phyloP scores from a whole-genome alignment of 2,329 filamentous ascomycete genomes.

The Aspergillus sp. region DNA sequence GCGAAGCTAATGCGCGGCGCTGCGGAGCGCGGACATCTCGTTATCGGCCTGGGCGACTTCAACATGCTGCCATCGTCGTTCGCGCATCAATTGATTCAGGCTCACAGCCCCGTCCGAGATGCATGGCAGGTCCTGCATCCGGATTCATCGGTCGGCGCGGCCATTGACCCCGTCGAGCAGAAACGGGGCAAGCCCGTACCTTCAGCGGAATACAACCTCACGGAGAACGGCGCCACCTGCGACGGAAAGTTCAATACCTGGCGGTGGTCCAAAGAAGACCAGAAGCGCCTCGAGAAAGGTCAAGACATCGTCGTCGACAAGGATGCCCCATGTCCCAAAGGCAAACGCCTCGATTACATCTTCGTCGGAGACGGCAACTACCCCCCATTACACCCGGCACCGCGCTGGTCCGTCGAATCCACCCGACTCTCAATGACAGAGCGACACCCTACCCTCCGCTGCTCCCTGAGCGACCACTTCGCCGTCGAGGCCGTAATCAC shows the following conservation, averaged over 20 bases:
- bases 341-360: constrained; percentile 93
- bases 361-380: constrained; percentile 67
- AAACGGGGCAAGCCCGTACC: constrained; percentile 68
- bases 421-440: constrained; percentile 77
- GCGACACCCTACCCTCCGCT: constrained; percentile 76
- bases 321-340: constrained; percentile 67
- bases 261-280: constrained; percentile 77
- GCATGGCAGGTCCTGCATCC: constrained; percentile 84
- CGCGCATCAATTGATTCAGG: constrained; percentile 78
- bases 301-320: constrained; percentile 66
- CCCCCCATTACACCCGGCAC: constrained; percentile 30
- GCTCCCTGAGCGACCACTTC: constrained; percentile 93
- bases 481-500: constrained; percentile 79
- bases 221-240: constrained; percentile 82
- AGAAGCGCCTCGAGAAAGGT: constrained; percentile 67
- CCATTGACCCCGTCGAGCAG: constrained; percentile 67
- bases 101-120: constrained; percentile 75
- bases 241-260: constrained; percentile 88
- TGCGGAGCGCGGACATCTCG: constrained; percentile 76
- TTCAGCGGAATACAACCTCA: constrained; percentile 74
- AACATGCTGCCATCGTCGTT: constrained; percentile 92
- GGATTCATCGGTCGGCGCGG: constrained; percentile 75
- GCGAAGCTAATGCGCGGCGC: constrained; percentile 84
- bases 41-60: constrained; percentile 87
- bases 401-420: constrained; percentile 69